These are phyloP conservation scores for Lactifluus pinguis DNA, from an alignment of 768 basidiomycete species.

Conservation along the genomic window DNA sequence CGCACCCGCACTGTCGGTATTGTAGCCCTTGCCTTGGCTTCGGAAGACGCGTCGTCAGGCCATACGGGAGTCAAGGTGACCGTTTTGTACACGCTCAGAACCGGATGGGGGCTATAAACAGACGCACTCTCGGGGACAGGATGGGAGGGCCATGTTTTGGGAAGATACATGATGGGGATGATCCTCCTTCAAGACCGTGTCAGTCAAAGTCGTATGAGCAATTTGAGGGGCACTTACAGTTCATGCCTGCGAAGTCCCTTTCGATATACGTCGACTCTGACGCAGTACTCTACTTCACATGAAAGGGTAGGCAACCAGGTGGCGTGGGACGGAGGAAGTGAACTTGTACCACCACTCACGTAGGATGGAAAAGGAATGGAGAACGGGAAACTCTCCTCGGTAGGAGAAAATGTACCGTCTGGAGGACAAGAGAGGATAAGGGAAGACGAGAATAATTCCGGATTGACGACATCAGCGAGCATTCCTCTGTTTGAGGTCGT, in stretches of 20 bases:
- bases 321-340: conserved; percentile 34
- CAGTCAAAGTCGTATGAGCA: not conserved
- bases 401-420: conserved; percentile 5
- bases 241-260: conserved; percentile 34
- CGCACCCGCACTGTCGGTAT: conserved; percentile 25
- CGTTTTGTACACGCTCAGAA: conserved; percentile 25
- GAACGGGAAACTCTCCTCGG: conserved; percentile 23
- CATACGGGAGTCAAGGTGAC: conserved; percentile 22
- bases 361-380: conserved; percentile 33
- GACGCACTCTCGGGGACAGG: conserved; percentile 29
- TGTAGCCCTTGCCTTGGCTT: conserved; percentile 4
- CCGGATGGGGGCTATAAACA: conserved; percentile 19
- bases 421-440: conserved; percentile 6
- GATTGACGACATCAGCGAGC: conserved; percentile 8
- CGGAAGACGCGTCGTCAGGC: conserved; percentile 7
- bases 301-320: conserved; percentile 25
- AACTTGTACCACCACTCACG: conserved; percentile 23
- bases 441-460: not conserved
- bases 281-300: conserved; percentile 28
- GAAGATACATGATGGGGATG: conserved; percentile 36
- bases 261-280: conserved; percentile 33
- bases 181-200: conserved; percentile 20
- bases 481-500: conserved; percentile 27
- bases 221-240: conserved; percentile 25
- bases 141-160: conserved; percentile 32